phyloP scores from a whole-genome alignment of 2,329 filamentous ascomycete genomes.

The Lachnellula occidentalis region DNA sequence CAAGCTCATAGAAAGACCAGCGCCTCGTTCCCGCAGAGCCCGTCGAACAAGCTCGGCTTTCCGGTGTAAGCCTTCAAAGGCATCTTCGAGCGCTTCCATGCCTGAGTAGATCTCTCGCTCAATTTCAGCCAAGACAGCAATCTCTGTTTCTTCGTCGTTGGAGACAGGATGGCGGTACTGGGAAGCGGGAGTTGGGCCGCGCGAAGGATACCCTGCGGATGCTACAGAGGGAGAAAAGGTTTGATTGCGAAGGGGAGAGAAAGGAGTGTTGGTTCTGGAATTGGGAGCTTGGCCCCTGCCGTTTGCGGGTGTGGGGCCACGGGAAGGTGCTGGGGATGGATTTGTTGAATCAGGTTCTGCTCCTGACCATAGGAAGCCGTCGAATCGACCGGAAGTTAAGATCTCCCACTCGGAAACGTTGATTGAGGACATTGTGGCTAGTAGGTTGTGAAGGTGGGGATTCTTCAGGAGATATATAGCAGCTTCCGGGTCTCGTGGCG shows the following conservation, averaged over 20 bases:
- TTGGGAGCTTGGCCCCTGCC: conserved; percentile 26
- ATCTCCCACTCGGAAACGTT: conserved; percentile 96
- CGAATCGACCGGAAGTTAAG: conserved; percentile 85
- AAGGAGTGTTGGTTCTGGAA: conserved; percentile 29
- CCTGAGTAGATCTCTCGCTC: conserved; percentile 89
- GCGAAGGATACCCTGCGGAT: conserved; percentile 34
- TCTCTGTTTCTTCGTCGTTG: conserved; percentile 89
- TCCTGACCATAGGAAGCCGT: conserved; percentile 92
- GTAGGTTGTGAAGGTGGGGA: conserved; percentile 73
- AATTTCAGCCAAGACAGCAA: conserved; percentile 81
- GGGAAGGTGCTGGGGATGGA: conserved; percentile 39
- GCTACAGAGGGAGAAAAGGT: conserved; percentile 27
- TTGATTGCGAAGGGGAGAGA: conserved; percentile 26
- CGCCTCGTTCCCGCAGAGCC: conserved; percentile 73
- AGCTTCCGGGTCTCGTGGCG: conserved; percentile 79
- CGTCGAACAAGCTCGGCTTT: conserved; percentile 77
- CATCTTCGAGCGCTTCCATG: conserved; percentile 92
- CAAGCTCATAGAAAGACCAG: conserved; percentile 51
- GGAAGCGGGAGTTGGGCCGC: conserved; percentile 53
- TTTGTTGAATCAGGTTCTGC: conserved; percentile 52
- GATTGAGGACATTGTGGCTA: conserved; percentile 82
- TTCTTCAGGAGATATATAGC: conserved; percentile 84
- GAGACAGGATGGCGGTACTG: conserved; percentile 59
- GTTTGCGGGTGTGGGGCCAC: conserved; percentile 49
- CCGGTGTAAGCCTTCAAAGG: conserved; percentile 85